Conservation (phyloP, 1,284 basidiomycete genomes). For the Chondrostereum purpureum region DNA sequence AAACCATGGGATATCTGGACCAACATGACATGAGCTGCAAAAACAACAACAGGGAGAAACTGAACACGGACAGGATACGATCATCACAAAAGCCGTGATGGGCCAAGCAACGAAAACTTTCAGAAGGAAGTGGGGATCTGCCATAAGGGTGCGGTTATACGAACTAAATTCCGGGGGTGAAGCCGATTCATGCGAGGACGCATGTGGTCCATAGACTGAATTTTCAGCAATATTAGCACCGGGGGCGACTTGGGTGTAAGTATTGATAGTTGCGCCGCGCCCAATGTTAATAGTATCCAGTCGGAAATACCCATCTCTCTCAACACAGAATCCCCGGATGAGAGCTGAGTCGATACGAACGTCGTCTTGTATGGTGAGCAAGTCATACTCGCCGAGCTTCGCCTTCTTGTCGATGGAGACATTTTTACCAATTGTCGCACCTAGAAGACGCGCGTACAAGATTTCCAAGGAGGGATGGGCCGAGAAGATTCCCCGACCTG, state of each 20-base stretch:
- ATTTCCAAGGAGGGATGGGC: conserved; percentile 28
- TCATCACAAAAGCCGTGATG: conserved; percentile 25
- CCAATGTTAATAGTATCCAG: conserved; percentile 33
- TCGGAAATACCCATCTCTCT: conserved; percentile 36
- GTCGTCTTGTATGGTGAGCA: conserved; percentile 34
- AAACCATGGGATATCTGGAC: conserved; percentile 36
- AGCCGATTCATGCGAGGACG: conserved; percentile 33
- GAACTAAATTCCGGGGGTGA: conserved; percentile 29
- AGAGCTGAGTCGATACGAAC: conserved; percentile 33
- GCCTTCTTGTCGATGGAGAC: conserved; percentile 32
- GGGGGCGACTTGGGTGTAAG: conserved; percentile 35
- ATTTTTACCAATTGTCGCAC: conserved; percentile 33
- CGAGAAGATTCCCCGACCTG: conserved; percentile 36
- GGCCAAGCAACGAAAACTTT: conserved; percentile 32
- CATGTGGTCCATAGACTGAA: conserved; percentile 37
- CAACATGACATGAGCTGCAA: too few species aligned
- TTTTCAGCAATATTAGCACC: conserved; percentile 30
- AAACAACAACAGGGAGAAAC: conserved; percentile 18
- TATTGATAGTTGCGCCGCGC: conserved; percentile 31
- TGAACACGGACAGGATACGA: conserved; percentile 12
- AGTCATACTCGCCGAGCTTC: conserved; percentile 34
- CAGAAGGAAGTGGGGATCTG: conserved; percentile 25
- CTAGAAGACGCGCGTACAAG: conserved; percentile 37
- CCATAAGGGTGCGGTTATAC: conserved; percentile 29
- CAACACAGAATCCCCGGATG: conserved; percentile 38